Evolutionary conservation across 345 rosid species (phyloP), one percentile per base, ranked within the genome.

Genomic region (Lepidium didymum): DNA sequence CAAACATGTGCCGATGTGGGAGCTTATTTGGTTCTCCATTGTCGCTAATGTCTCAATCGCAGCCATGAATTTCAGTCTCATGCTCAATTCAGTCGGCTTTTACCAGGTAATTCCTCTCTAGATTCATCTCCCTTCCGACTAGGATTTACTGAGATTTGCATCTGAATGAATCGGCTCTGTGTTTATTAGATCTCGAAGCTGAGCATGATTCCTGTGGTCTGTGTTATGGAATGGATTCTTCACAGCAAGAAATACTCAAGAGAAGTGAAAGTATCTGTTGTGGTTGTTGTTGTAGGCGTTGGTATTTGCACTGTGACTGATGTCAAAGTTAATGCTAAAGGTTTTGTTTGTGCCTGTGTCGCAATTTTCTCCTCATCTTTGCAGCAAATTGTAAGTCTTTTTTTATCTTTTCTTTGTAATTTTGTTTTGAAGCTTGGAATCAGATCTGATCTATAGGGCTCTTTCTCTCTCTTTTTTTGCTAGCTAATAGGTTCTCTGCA

Each of bases 171-270:
- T 69, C n/a, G 13, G 16, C n/a, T 64, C 1, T 70, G 25, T 62
- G 5, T 25, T 45, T 12, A 27, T 27, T 57, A 92, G 96, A 92
- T 92, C 73, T 92, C 98, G 53, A 92, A 92, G 77, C 86, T 92
- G 56, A 88, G 96, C 77, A 92, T 92, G 98, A 90, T 92, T 73
- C 98, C 98, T 6, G 96, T 92, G 42, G 98, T 92, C 2, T 90
- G 98, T 63, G 76, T 92, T 13, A 82, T 92, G 98, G 98, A 92
- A 65, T 92, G 96, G 96, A 82, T 92, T 59, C 84, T 92, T 51
- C 89, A 92, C 77, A 82, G 56, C 68, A 92, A 92, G 50, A 80
- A 78, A 45, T 92, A 86, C 81, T 84, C 96, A 0, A 86, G 56
- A 68, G 86, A 85, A 86, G 89, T 92, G 67, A 92, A 90, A 76